A percentile compares a stretch with the other conserved stretches of the same genome.
Conservation (phyloP, 2,329 filamentous ascomycete species). For the Claviceps sp. region DNA sequence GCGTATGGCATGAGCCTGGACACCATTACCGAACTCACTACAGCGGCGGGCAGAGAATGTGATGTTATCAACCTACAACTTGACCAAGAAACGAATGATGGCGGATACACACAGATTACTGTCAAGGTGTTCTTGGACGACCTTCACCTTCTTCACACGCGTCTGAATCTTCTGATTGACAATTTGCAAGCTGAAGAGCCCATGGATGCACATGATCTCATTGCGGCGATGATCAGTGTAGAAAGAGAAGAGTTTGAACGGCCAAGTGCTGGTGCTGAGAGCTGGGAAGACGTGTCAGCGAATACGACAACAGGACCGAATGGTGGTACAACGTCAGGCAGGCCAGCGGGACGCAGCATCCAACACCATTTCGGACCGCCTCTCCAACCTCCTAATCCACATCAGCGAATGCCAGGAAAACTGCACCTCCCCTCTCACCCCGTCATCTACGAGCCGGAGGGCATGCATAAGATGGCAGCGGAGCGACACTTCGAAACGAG, state of each 20-base stretch:
- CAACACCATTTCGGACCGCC: slow-evolving; percentile 21
- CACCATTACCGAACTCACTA: slow-evolving; percentile 76
- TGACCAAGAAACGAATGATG: slow-evolving; percentile 46
- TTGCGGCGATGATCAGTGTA: slow-evolving; percentile 61
- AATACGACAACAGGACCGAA: slow-evolving; percentile 41
- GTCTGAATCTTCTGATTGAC: slow-evolving; percentile 75
- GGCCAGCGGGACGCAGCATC: slow-evolving; percentile 16
- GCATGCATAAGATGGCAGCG: slow-evolving; percentile 60
- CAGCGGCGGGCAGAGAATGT: slow-evolving; percentile 77
- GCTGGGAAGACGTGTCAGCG: slow-evolving; percentile 73
- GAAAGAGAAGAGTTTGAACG: slow-evolving; percentile 49
- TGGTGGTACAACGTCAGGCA: slow-evolving; percentile 29
- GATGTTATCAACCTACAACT: slow-evolving; percentile 84
- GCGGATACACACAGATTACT: slow-evolving; percentile 59
- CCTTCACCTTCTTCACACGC: slow-evolving; percentile 64
- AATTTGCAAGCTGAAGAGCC: slow-evolving; percentile 62
- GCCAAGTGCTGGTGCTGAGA: slow-evolving; percentile 62
- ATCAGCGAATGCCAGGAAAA: slow-evolving; percentile 40
- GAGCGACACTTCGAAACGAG: slow-evolving; percentile 82
- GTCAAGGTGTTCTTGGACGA: slow-evolving; percentile 92
- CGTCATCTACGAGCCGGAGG: slow-evolving; percentile 71
- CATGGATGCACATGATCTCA: slow-evolving; percentile 52
- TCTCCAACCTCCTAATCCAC: slow-evolving; percentile 20
- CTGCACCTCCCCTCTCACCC: slow-evolving; percentile 72
- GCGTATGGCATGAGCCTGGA: slow-evolving; percentile 65